Evolutionary conservation across 1,139 yeast genomes (phyloP), one percentile per base, ranked within the genome.

Genomic region (Pichiaceae sp.): DNA sequence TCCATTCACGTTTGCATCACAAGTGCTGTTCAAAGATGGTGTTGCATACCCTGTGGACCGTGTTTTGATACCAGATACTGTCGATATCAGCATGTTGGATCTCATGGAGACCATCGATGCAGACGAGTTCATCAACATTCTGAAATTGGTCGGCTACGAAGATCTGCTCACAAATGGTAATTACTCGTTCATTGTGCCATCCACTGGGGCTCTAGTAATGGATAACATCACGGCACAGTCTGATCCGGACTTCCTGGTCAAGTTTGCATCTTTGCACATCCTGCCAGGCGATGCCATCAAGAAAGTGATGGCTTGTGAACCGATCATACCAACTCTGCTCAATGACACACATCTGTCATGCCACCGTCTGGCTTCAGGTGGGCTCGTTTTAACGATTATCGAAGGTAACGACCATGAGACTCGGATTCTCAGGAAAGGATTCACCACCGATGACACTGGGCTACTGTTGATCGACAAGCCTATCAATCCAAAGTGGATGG

Each of bases 11-110:
- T 43, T 52, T 30, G 49, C 75, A 42, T 64, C 76, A 2, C 96
- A 91, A 54, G 68, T 86, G 7, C 55, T 91, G 15, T 89, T 84
- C 54, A 77, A 74, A 43, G 80, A 82, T 52, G 98, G 97, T 1
- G 96, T 89, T 0, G 73, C 85, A 2, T 97, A 87, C 53, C 75
- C 89, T 2, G 62, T 83, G 4, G 62, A 68, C 32, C 57, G 68
- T 9, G 64, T 85, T 0, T 20, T 42, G 16, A 59, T 86, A 8
- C 95, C 96, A 0, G 56, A 60, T 0, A 57, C 63, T 24, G 59
- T 89, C 24, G 56, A 64, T 8, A 70, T 91, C 3, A 58, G 78
- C 0, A 60, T 84, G 15, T 38, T 46, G 1, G 81, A 85, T 38
- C 63, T 91, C 36, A 62, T 89, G 1, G 56, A 56, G 3, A 69